Conservation (phyloP, 2,329 filamentous ascomycete species). For the Pseudogymnoascus sp. region DNA sequence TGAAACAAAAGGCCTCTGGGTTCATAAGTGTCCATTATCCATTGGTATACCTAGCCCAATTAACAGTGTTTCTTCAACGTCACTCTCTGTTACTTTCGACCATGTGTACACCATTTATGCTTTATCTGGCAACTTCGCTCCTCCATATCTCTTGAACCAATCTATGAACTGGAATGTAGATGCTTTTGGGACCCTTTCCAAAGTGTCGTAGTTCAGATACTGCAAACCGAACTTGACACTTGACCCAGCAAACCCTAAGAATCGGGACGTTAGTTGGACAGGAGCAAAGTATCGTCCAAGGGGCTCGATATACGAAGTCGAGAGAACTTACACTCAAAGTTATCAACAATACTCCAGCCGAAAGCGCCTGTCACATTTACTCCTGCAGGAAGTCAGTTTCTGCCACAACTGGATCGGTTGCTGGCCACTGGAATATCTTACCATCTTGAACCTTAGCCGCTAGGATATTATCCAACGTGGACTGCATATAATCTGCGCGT, state of each 20-base stretch:
- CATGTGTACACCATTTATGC: not conserved
- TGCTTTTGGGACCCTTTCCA: constrained; percentile 34
- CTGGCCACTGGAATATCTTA: not conserved
- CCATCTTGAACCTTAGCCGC: constrained; percentile 29
- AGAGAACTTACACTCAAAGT: constrained; percentile 31
- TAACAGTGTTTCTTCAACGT: not conserved
- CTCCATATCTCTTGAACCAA: constrained; percentile 29
- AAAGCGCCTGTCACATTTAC: constrained; percentile 35
- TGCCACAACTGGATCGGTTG: not conserved
- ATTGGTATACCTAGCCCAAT: not conserved
- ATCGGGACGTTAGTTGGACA: not conserved
- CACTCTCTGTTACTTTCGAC: not conserved
- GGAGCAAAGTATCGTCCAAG: not conserved
- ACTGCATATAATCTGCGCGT: constrained; percentile 33
- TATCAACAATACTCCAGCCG: constrained; percentile 34
- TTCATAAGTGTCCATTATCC: not conserved
- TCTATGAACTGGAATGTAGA: constrained; percentile 34
- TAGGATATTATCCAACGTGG: constrained; percentile 34
- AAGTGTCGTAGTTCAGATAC: constrained; percentile 33
- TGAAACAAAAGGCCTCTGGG: not conserved
- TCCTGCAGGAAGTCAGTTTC: not conserved
- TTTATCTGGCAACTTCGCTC: not conserved
- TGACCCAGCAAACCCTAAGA: constrained; percentile 22
- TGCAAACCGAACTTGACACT: constrained; percentile 33
- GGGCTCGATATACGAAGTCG: not conserved